Conservation (phyloP, 2,329 filamentous ascomycete genomes). For the Pyrenophora teres region DNA sequence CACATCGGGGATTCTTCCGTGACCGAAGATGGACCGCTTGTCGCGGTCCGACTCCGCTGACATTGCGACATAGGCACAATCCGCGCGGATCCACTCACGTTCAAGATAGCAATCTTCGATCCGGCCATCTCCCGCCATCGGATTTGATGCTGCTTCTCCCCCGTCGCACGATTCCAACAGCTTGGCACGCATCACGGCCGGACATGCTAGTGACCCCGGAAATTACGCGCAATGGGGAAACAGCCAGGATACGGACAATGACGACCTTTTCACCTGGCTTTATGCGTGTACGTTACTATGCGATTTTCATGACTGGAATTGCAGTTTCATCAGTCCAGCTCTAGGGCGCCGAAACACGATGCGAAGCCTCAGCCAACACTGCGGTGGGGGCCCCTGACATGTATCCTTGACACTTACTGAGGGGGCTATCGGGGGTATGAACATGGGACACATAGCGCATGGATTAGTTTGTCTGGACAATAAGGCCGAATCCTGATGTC, state of each 20-base stretch:
- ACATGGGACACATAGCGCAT: no score
- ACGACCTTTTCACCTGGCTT: neutral
- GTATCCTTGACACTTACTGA: slow-evolving; percentile 16
- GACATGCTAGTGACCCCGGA: slow-evolving; percentile 6
- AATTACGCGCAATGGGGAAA: neutral
- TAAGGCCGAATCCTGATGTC: slow-evolving; percentile 26
- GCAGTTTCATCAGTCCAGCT: neutral
- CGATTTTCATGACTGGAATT: neutral
- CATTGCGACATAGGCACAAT: slow-evolving; percentile 11
- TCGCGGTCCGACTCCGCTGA: slow-evolving; percentile 8
- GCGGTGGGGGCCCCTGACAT: slow-evolving; percentile 20
- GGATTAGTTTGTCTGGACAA: neutral
- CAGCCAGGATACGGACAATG: no score
- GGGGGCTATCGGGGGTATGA: slow-evolving; percentile 22
- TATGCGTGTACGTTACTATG: neutral
- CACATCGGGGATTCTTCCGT: neutral
- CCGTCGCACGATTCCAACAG: slow-evolving; percentile 7
- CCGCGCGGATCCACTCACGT: neutral
- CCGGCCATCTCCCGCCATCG: slow-evolving; percentile 1
- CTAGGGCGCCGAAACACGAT: slow-evolving; percentile 1
- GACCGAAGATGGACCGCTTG: slow-evolving; percentile 12
- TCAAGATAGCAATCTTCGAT: slow-evolving; percentile 1
- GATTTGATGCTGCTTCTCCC: slow-evolving; percentile 1
- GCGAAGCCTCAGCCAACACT: slow-evolving; percentile 3
- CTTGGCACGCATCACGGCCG: slow-evolving; percentile 5